Evolutionary conservation across 1,284 basidiomycete species (phyloP), one percentile per base, ranked within the genome.

Genomic region (Apiotrichum sp.): DNA sequence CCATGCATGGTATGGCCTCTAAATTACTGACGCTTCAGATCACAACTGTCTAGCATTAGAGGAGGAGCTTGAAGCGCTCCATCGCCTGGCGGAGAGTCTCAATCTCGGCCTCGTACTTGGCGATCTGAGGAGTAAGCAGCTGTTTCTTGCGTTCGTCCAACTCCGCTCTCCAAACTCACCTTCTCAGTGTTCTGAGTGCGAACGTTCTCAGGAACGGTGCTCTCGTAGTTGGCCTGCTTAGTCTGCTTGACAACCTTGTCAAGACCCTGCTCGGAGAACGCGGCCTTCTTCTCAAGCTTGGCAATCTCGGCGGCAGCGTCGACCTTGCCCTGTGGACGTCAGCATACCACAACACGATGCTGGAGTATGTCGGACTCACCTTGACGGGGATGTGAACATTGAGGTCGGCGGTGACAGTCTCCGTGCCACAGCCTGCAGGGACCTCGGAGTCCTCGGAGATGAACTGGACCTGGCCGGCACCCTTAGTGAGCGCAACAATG

Each of bases 361-460:
- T 7, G 7, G 36, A 7, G 36, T 38, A 13, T 38, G 36, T 41
- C 16, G 3, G 6, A 71, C 86, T 59, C 68, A 90, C 90, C 73
- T 86, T 81, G 51, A 97, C 91, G 57, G 93, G 85, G 8, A 93
- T 81, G 72, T 93, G 84, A 3, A 90, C 81, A 42, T 85, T 83
- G 46, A 92, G 78, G 2, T 86, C 85, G 10, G 86, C 79, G 1
- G 85, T 86, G 38, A 98, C 83, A 34, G 89, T 83, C 52, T 84
- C 81, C 3, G 88, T 88, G 4, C 91, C 93, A 71, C 93, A 97
- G 13, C 95, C 96, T 2, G 83, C 79, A 0, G 93, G 93, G 43
- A 98, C 82, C 14, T 81, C 79, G 22, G 72, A 69, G 31, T 81
- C 68, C 29, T 80, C 74, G 22, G 80, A 75, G 31, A 90, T 80